Base-by-base conservation (phyloP, 805 yeast genomes). In the Kazachstania taianensis region DNA sequence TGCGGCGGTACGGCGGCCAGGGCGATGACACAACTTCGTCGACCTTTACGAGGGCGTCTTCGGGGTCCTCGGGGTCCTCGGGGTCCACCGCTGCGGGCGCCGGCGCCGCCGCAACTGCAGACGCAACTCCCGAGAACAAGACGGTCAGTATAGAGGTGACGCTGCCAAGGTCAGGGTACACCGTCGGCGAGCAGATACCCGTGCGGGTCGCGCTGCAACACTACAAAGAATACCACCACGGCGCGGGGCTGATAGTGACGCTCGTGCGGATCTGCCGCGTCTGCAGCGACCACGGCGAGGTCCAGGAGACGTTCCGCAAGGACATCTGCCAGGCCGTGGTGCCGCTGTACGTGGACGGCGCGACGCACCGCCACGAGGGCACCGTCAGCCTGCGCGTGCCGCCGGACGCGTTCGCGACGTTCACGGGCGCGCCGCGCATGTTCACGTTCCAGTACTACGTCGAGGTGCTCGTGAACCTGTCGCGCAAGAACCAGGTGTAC, bases 381-480 rank as follows among this genome's bases (percentile, higher is more conserved):
- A 72, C 72, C 22, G 73, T 87, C 0, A 70, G 73, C 28, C 57
- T 86, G 15, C 66, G 77, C 42, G 77, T 86, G 0, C 96, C 96
- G 0, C 73, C 81, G 1, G 95, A 86, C 47, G 77, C 82, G 1
- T 84, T 86, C 52, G 94, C 95, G 1, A 82, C 94, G 0, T 81
- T 84, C 10, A 67, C 73, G 13, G 81, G 81, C 1, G 72, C 82
- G 35, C 45, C 45, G 31, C 46, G 44, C n/a, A 16, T 78, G 32
- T 84, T 85, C 7, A 69, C 85, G 3, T 86, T 86, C 56, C 89
- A 82, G 51, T 86, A 87, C 53, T 82, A 80, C 51, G 62, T 86
- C 12, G 96, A 86, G 53, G 86, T 81, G 3, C 67, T 84, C 38
- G 74, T 82, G n/a, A 86, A 86, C 50, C 59, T 87, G 28, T 76